Evolutionary conservation across 1,284 basidiomycete species (phyloP).

Genomic region (Cryptococcus hybrid): DNA sequence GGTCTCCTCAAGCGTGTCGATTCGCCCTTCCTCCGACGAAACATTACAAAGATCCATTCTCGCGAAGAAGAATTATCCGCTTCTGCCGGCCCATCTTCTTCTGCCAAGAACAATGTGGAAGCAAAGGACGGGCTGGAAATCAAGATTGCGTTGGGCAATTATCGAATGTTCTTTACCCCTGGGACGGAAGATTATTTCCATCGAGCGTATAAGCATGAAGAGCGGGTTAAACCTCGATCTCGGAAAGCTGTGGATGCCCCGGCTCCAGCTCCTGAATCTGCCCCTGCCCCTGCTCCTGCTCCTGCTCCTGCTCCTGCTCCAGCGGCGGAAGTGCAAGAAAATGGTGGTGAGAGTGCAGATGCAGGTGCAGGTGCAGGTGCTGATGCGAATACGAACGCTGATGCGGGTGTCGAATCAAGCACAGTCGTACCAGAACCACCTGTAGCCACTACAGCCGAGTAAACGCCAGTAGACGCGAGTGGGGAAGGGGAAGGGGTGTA

Average conservation of each 20-base stretch:
- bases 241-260: background rate
- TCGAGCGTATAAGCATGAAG: constrained; percentile 5
- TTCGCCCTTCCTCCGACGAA: constrained; percentile 66
- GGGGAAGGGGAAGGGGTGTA: no score
- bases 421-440: no score
- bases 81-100: background rate
- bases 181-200: constrained; percentile 51
- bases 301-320: background rate
- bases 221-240: background rate
- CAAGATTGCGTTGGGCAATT: constrained; percentile 63
- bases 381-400: no score
- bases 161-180: constrained; percentile 71
- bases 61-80: background rate
- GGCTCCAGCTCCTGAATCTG: background rate
- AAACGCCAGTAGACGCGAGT: no score
- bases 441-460: no score
- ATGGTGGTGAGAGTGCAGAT: background rate
- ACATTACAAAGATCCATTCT: constrained; percentile 9
- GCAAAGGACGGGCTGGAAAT: constrained; percentile 56
- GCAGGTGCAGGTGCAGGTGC: no score
- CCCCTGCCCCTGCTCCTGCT: no score
- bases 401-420: no score
- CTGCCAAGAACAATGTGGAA: constrained; percentile 16
- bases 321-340: background rate
- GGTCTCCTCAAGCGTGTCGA: constrained; percentile 57